A percentile compares a stretch with the other conserved stretches of the same genome.
phyloP scores from a whole-genome alignment of 441 rosid genomes.

The Jatropha multifida region DNA sequence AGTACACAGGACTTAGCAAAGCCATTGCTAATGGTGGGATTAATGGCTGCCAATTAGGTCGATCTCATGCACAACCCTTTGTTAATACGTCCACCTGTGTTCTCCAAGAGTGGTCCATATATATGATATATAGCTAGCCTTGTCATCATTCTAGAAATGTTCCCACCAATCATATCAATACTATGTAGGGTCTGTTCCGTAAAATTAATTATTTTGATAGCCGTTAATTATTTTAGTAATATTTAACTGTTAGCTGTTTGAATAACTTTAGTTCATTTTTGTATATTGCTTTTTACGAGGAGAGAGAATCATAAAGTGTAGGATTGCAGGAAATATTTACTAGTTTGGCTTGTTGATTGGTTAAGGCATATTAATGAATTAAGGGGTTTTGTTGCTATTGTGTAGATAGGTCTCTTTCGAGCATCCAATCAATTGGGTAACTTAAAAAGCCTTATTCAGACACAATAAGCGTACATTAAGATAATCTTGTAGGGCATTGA shows the following conservation, averaged over 20 bases:
- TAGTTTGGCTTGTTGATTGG: background rate
- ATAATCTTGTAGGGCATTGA: slow-evolving; percentile 24
- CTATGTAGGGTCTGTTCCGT: too few species aligned
- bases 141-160: slow-evolving; percentile 18
- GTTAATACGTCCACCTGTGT: slow-evolving; percentile 26
- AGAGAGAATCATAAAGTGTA: too few species aligned
- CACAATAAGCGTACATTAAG: slow-evolving; percentile 25
- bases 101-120: slow-evolving; percentile 5
- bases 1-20: slow-evolving; percentile 32
- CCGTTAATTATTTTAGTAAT: too few species aligned
- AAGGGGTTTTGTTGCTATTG: slow-evolving; percentile 16
- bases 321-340: too few species aligned
- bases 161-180: background rate
- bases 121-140: background rate
- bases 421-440: slow-evolving; percentile 26
- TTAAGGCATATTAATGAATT: background rate
- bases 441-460: slow-evolving; percentile 18
- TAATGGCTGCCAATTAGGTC: slow-evolving; percentile 34
- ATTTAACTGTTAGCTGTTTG: too few species aligned
- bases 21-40: slow-evolving; percentile 30
- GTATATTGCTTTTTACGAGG: too few species aligned
- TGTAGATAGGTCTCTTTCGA: slow-evolving; percentile 7
- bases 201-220: too few species aligned
- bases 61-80: slow-evolving; percentile 36
- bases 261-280: too few species aligned